These are phyloP conservation scores for Rhodocollybia butyracea DNA, from an alignment of 768 basidiomycete species.

Conservation along the genomic window DNA sequence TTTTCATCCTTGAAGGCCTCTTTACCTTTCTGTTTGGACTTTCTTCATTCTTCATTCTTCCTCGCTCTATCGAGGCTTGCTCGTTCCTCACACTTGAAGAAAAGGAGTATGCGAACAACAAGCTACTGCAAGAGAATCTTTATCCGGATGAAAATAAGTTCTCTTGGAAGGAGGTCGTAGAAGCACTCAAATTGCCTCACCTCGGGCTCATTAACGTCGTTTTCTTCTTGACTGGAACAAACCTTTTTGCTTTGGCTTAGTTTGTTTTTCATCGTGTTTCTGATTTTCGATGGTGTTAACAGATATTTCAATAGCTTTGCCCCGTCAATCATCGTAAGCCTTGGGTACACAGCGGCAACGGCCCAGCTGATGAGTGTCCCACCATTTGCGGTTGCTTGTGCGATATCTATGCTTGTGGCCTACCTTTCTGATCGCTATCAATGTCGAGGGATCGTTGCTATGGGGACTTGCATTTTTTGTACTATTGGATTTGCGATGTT, in stretches of 20 bases:
- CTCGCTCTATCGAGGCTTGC: conserved; percentile 32
- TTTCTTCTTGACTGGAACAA: conserved; percentile 31
- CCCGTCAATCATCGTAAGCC: conserved; percentile 51
- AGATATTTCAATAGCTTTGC: conserved; percentile 41
- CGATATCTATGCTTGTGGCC: conserved; percentile 34
- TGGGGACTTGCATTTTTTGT: conserved; percentile 40
- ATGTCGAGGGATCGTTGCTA: conserved; percentile 45
- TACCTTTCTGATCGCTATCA: conserved; percentile 51
- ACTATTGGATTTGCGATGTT: conserved; percentile 55
- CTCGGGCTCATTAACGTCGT: conserved; percentile 28
- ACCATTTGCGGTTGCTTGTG: conserved; percentile 35
- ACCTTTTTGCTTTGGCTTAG: conserved; percentile 17
- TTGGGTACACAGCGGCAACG: conserved; percentile 41
- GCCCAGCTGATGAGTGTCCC: conserved; percentile 51
- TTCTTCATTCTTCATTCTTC: conserved; percentile 36
- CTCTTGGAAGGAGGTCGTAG: conserved; percentile 34
- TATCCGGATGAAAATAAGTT: conserved; percentile 28
- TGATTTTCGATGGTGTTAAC: conserved; percentile 15
- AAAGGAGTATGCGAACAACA: conserved; percentile 34
- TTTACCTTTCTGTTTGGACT: conserved; percentile 45
- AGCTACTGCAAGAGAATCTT: conserved; percentile 39
- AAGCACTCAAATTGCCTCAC: conserved; percentile 31
- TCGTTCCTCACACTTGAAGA: conserved; percentile 36
- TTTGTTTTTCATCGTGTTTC: conserved; percentile 15
- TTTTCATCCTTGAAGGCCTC: conserved; percentile 49